Evolutionary conservation across 2,329 filamentous ascomycete species (phyloP).

Genomic region (Paecilomyces sp.): DNA sequence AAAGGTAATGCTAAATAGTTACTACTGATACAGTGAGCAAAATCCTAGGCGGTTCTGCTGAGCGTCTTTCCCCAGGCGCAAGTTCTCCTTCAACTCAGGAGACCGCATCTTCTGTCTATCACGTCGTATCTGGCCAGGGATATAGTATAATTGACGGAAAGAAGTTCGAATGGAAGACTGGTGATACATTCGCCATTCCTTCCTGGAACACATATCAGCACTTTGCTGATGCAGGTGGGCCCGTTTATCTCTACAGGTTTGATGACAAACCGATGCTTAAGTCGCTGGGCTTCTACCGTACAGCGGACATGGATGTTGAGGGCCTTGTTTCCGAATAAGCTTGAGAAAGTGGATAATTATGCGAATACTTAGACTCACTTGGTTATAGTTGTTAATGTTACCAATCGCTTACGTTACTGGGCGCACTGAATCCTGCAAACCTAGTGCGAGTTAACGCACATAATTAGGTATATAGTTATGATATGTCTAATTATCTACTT

Average conservation of each 20-base stretch:
- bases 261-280: slow-evolving; percentile 51
- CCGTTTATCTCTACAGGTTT: slow-evolving; percentile 47
- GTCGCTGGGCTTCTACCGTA: slow-evolving; percentile 45
- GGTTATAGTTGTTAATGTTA: no score
- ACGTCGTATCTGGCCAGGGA: slow-evolving; percentile 45
- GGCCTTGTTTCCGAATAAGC: slow-evolving; percentile 24
- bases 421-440: no score
- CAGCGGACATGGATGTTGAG: slow-evolving; percentile 34
- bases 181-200: slow-evolving; percentile 51
- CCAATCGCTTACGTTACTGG: no score
- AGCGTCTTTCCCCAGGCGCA: slow-evolving; percentile 32
- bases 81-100: slow-evolving; percentile 37
- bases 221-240: slow-evolving; percentile 26
- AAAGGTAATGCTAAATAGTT: background rate
- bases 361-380: no score
- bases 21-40: slow-evolving; percentile 30
- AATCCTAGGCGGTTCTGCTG: slow-evolving; percentile 43
- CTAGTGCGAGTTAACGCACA: no score
- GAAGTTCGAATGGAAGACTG: slow-evolving; percentile 38
- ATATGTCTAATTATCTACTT: no score
- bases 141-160: slow-evolving; percentile 32
- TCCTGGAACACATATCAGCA: slow-evolving; percentile 47
- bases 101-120: slow-evolving; percentile 48
- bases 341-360: no score
- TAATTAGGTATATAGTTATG: no score